phyloP scores from a whole-genome alignment of 805 yeast genomes.

The Myxozyma monticola region DNA sequence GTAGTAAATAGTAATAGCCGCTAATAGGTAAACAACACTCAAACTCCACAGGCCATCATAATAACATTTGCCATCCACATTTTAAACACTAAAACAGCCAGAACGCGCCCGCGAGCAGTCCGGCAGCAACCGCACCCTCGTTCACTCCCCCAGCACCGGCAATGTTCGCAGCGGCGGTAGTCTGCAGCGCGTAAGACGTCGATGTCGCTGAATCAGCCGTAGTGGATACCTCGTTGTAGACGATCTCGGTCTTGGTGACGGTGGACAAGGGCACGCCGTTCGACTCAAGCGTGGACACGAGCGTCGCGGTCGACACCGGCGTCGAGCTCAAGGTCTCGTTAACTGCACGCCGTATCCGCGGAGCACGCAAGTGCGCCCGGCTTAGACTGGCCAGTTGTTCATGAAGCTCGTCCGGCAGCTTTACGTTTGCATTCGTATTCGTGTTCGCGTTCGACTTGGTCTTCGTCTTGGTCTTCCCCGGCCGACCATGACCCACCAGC shows the following conservation, averaged over 20 bases:
- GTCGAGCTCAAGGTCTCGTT: slow-evolving; percentile 11
- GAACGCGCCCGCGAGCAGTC: slow-evolving; percentile 8
- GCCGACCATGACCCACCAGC: too few relatives aligned
- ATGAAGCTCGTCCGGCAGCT: too few relatives aligned
- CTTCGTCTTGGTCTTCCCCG: too few relatives aligned
- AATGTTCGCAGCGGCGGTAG: slow-evolving; percentile 9
- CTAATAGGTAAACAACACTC: too few relatives aligned
- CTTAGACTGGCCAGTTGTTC: too few relatives aligned
- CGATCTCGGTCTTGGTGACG: slow-evolving; percentile 11
- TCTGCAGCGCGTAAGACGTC: slow-evolving; percentile 3
- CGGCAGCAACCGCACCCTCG: slow-evolving; percentile 3
- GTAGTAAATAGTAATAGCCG: too few relatives aligned
- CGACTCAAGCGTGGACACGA: slow-evolving; percentile 4
- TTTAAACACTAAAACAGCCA: too few relatives aligned
- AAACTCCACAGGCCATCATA: too few relatives aligned
- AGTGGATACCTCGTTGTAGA: slow-evolving; percentile 3
- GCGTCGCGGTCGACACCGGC: slow-evolving; percentile 12
- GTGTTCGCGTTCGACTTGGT: too few relatives aligned
- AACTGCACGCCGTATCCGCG: slow-evolving; percentile 11
- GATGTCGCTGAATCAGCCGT: not conserved
- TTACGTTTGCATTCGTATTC: too few relatives aligned
- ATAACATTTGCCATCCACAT: too few relatives aligned
- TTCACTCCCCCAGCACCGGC: not conserved
- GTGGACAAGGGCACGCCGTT: slow-evolving; percentile 17
- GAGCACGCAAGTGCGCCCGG: not conserved